Evolutionary conservation across 176 grass and related monocot genomes (phyloP).

Genomic region (Hordeum vulgare): MorexV3_pseudomolecules_assembly NC_058522.1:525996529-525997028

Average conservation of each 20-base stretch:
- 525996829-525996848: neutral
- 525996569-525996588: neutral
- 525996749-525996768: neutral
- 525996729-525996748: neutral
- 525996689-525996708: constrained; percentile 8
- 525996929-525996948: neutral
- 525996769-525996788: neutral
- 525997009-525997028: neutral
- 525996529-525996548: neutral
- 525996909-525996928: too few relatives aligned
- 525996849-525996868: neutral
- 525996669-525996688: neutral
- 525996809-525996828: neutral
- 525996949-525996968: neutral
- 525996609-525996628: too few relatives aligned
- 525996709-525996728: too few relatives aligned
- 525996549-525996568: neutral
- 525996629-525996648: too few relatives aligned
- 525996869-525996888: neutral
- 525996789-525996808: neutral
- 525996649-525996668: too few relatives aligned
- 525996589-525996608: too few relatives aligned
- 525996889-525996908: neutral
- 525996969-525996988: neutral
- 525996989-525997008: neutral